phyloP scores from a whole-genome alignment of 148 eudicot species.

The Oxyria digyna region DNA sequence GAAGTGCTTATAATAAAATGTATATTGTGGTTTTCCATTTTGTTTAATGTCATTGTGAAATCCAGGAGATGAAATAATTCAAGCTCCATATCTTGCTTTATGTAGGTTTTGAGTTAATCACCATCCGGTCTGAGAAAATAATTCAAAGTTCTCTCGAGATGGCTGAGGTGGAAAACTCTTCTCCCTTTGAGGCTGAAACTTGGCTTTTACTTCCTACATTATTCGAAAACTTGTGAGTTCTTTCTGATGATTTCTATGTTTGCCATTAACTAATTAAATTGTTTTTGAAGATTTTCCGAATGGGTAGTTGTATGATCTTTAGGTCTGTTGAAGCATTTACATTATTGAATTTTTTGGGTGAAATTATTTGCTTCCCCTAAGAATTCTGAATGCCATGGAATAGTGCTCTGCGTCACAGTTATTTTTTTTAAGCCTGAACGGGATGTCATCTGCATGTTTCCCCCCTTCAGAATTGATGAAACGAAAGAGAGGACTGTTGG shows the following conservation, averaged over 20 bases:
- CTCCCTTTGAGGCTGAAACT: slow-evolving; percentile 75
- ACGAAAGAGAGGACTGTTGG: slow-evolving; percentile 41
- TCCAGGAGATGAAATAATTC: neutral
- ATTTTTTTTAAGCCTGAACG: neutral
- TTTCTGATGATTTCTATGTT: neutral
- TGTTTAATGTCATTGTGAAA: neutral
- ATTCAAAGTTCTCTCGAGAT: slow-evolving; percentile 80
- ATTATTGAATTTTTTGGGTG: neutral
- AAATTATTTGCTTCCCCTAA: neutral
- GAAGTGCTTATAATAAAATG: neutral
- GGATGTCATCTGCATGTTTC: neutral
- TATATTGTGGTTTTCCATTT: neutral
- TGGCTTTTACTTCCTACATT: slow-evolving; percentile 61
- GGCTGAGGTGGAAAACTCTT: slow-evolving; percentile 95
- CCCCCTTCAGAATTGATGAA: slow-evolving; percentile 29
- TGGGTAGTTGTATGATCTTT: neutral
- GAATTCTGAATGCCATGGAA: neutral
- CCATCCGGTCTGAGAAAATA: slow-evolving; percentile 58
- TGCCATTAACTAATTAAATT: neutral
- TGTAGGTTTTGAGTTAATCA: slow-evolving; percentile 63
- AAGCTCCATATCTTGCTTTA: neutral
- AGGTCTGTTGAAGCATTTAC: neutral
- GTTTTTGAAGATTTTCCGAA: neutral
- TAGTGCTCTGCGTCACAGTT: neutral
- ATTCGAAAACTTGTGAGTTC: slow-evolving; percentile 40